phyloP scores from a whole-genome alignment of 306 rosid genomes.

The Ormosia semicastrata region DNA sequence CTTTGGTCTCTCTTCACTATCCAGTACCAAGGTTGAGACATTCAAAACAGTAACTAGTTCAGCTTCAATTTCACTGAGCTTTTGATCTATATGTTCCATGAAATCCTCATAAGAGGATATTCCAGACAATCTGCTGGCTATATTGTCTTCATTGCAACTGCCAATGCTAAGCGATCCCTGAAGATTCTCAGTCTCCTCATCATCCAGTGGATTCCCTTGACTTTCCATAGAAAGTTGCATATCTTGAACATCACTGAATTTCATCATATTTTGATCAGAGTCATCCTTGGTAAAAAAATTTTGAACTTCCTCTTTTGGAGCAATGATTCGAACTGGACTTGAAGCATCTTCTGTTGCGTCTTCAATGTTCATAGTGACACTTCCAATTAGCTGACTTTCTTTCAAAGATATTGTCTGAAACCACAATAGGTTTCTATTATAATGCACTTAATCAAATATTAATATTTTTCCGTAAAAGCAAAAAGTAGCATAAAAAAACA shows the following conservation, averaged over 20 bases:
- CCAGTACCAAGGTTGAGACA: constrained; percentile 61
- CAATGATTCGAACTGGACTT: constrained; percentile 66
- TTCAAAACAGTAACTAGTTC: constrained; percentile 65
- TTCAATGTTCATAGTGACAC: constrained; percentile 63
- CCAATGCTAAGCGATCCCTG: constrained; percentile 11
- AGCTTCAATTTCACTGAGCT: constrained; percentile 66
- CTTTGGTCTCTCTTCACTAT: constrained; percentile 53
- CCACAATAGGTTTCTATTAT: constrained; percentile 32
- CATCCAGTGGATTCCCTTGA: constrained; percentile 34
- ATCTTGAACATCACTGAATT: constrained; percentile 37
- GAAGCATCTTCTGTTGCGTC: constrained; percentile 43
- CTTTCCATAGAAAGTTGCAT: constrained; percentile 29
- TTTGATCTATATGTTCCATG: constrained; percentile 63
- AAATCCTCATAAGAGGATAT: constrained; percentile 59
- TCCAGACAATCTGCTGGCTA: constrained; percentile 37
- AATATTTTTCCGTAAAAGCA: background rate
- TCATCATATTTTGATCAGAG: constrained; percentile 21
- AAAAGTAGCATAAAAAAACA: constrained; percentile 3
- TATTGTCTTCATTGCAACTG: constrained; percentile 39
- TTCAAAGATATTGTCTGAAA: constrained; percentile 82
- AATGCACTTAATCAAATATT: background rate
- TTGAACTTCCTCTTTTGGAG: constrained; percentile 48
- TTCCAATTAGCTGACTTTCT: constrained; percentile 79
- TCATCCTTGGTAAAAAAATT: constrained; percentile 34
- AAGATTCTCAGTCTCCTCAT: constrained; percentile 37